Evolutionary conservation across 2,329 filamentous ascomycete genomes (phyloP).

Genomic region (Chaetomium globosum): DNA sequence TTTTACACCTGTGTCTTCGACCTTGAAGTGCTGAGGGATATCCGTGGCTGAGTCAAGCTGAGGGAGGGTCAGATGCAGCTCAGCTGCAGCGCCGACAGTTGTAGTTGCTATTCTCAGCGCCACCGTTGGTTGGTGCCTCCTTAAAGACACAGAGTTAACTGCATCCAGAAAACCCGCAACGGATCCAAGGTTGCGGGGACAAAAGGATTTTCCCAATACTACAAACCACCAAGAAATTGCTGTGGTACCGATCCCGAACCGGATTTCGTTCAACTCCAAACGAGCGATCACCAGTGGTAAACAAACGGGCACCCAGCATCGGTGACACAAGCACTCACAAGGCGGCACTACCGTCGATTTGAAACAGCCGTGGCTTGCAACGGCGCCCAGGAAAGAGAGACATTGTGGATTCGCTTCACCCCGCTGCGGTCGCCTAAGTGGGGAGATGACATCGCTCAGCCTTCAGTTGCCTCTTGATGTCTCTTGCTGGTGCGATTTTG

Average conservation of each 20-base stretch:
- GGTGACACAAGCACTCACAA: neutral
- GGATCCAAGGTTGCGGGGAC: neutral
- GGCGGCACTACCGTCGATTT: neutral
- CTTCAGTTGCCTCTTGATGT: neutral
- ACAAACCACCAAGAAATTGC: neutral
- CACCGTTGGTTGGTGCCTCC: slow-evolving; percentile 1
- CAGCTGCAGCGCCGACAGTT: neutral
- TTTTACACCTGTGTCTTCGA: no score
- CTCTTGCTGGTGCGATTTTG: neutral
- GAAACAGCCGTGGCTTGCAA: slow-evolving; percentile 9
- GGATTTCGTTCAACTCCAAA: neutral
- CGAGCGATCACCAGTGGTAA: neutral
- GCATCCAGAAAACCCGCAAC: neutral
- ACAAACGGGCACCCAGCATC: neutral
- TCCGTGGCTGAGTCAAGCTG: slow-evolving; percentile 17
- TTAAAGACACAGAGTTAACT: neutral
- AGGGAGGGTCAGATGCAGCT: neutral
- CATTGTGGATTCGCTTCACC: neutral
- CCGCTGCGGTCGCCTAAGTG: slow-evolving; percentile 2
- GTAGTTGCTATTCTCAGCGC: slow-evolving; percentile 17
- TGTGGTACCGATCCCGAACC: neutral
- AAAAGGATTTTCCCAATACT: neutral
- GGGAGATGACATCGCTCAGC: neutral
- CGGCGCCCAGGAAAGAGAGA: slow-evolving; percentile 4
- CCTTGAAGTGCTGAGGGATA: neutral